These are phyloP conservation scores for Septoria petroselini DNA, from an alignment of 2,329 filamentous ascomycete species.

Conservation along the genomic window DNA sequence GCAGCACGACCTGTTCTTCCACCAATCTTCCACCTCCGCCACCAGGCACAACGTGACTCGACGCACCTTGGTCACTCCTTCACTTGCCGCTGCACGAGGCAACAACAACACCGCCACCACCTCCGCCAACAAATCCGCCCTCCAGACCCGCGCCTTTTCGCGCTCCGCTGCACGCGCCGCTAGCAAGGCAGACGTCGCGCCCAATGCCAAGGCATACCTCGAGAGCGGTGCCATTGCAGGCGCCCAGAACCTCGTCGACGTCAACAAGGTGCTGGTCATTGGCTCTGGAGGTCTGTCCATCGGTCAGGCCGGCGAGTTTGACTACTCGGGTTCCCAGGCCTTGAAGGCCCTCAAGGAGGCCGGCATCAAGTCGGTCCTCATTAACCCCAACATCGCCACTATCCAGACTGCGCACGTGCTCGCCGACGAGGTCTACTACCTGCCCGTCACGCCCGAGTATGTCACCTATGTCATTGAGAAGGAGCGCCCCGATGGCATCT, in stretches of 20 bases:
- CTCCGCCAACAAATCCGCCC: constrained; percentile 10
- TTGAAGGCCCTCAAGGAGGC: constrained; percentile 96
- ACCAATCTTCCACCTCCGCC: constrained; percentile 20
- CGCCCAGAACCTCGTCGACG: constrained; percentile 72
- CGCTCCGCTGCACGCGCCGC: constrained; percentile 29
- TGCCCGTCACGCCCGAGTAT: constrained; percentile 96
- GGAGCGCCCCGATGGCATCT: constrained; percentile 93
- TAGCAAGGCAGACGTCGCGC: constrained; percentile 61
- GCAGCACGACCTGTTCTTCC: constrained; percentile 30
- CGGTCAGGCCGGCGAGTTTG: constrained; percentile 96
- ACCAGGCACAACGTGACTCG: constrained; percentile 28
- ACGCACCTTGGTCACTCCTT: constrained; percentile 33
- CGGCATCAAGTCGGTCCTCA: constrained; percentile 82
- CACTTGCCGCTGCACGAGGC: constrained; percentile 12
- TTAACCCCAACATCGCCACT: constrained; percentile 97
- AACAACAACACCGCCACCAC: constrained; percentile 15
- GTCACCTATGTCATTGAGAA: constrained; percentile 96
- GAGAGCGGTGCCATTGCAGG: constrained; percentile 82
- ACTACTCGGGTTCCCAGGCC: constrained; percentile 96
- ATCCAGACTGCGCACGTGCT: constrained; percentile 97
- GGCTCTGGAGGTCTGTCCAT: constrained; percentile 93
- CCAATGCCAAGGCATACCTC: constrained; percentile 81
- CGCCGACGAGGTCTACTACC: constrained; percentile 96
- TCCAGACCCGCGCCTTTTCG: constrained; percentile 30
- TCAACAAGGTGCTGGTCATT: constrained; percentile 97